These are phyloP conservation scores for Ophiognomonia clavigignenti-juglandacearum DNA, from an alignment of 2,329 filamentous ascomycete genomes.

Conservation along the genomic window DNA sequence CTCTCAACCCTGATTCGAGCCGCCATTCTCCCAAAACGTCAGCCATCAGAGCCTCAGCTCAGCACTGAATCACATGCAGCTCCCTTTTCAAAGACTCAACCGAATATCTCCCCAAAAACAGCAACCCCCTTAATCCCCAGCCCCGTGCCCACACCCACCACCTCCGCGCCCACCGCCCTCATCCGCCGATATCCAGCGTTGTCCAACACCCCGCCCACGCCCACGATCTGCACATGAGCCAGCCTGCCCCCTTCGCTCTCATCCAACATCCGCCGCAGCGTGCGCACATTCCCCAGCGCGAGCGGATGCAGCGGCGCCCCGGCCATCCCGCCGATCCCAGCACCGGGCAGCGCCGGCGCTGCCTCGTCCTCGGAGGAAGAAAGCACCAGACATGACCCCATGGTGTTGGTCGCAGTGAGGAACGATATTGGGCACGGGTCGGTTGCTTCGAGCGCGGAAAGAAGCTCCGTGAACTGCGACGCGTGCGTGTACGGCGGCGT, in stretches of 20 bases:
- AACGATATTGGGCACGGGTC: constrained; percentile 51
- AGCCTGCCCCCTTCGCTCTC: constrained; percentile 37
- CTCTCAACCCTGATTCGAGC: too few species aligned
- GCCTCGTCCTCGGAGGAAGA: constrained; percentile 14
- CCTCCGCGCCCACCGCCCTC: constrained; percentile 59
- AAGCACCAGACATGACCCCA: constrained; percentile 64
- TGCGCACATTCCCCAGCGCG: constrained; percentile 70
- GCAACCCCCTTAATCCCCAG: constrained; percentile 57
- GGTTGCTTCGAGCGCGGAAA: constrained; percentile 40
- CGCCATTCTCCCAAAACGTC: too few species aligned
- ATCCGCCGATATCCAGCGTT: constrained; percentile 59
- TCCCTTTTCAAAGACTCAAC: too few species aligned
- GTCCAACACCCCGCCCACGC: constrained; percentile 68
- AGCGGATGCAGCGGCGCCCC: constrained; percentile 69
- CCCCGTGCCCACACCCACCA: constrained; percentile 66
- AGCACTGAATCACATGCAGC: too few species aligned
- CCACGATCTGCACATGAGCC: constrained; percentile 58
- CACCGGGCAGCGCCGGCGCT: constrained; percentile 45
- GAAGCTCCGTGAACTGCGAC: constrained; percentile 56
- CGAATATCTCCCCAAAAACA: constrained; percentile 59
- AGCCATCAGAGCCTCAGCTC: too few species aligned
- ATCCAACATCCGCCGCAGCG: constrained; percentile 57
- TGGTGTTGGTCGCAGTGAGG: constrained; percentile 68
- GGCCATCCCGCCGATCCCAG: constrained; percentile 65
- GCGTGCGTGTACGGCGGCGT: constrained; percentile 71